Evolutionary conservation across 495 filamentous ascomycete genomes (phyloP), one percentile per base, ranked within the genome.

Genomic region (Margaritispora aquatica): DNA sequence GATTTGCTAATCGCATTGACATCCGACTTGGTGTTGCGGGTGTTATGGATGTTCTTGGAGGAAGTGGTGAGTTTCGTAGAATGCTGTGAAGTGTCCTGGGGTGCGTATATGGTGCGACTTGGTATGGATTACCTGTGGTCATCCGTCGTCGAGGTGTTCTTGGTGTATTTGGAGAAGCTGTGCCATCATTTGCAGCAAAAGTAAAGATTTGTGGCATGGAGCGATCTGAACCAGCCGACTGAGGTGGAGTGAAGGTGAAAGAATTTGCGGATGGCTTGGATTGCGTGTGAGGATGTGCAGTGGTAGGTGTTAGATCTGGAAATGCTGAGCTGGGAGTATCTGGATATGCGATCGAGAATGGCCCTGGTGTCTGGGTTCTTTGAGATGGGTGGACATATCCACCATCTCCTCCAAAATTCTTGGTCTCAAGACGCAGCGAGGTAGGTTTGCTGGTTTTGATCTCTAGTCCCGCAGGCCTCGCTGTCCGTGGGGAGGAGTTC

Each of bases 1-100:
- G 15, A 66, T 80, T 75, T 50, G 79, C 77, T 11, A 80, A 64
- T 26, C 79, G 73, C 21, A 70, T 59, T 15, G 80, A 80, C 31
- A 75, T 72, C 31, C 78, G 71, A 50, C 68, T 70, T 13, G 75
- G 75, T 0, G 80, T 78, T 13, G 67, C 67, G 11, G 79, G 78
- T 27, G 77, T 75, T 38, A 57, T 64, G 5, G 74, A 69, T 57
- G 58, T 76, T 13, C 70, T 67, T 31, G 72, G 82, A 60, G 79
- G 80, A 11, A 86, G 68, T 1, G 87, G 87, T 9, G 87, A 89
- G 74, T 92, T 92, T 67, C 87, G 85, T 27, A 92, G 76, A 69
- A 92, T 92, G 70, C 85, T 88, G 60, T 81, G 83, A 7, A 89
- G 77, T 7, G 80, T 80, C 19, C 84, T 77, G 1, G 86, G 82